These are phyloP conservation scores for Byssoonygena ceratinophila DNA, from an alignment of 2,329 filamentous ascomycete species.

Conservation along the genomic window DNA sequence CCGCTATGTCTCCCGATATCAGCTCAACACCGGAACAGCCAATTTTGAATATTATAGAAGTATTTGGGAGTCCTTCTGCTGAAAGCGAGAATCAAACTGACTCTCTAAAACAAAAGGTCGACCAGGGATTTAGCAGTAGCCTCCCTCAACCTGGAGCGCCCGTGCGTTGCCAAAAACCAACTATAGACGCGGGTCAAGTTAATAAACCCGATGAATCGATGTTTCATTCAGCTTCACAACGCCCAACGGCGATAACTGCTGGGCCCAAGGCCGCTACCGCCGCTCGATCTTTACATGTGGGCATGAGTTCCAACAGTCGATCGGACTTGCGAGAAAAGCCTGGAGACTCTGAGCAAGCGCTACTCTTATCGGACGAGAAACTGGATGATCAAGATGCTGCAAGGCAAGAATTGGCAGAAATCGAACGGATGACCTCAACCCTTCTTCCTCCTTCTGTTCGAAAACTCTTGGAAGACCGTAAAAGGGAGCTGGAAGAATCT, in stretches of 20 bases:
- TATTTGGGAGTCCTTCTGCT: conserved; percentile 15
- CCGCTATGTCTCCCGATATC: background rate
- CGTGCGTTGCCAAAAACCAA: background rate
- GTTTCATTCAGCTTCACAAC: background rate
- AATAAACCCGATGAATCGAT: background rate
- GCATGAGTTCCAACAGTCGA: background rate
- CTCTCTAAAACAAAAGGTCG: conserved; percentile 12
- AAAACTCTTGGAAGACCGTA: background rate
- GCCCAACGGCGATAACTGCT: background rate
- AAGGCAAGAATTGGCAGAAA: background rate
- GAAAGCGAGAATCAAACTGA: conserved; percentile 11
- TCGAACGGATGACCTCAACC: background rate
- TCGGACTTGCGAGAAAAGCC: background rate
- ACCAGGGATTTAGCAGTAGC: conserved; percentile 17
- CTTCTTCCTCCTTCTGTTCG: background rate
- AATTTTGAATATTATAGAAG: conserved; percentile 11
- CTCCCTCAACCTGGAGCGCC: conserved; percentile 17
- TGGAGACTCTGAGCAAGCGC: background rate
- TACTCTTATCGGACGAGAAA: background rate
- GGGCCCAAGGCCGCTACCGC: background rate
- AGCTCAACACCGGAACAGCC: background rate
- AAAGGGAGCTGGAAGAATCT: conserved; percentile 3
- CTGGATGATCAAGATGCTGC: background rate
- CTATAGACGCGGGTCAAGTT: background rate
- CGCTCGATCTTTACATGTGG: background rate